These are phyloP conservation scores for Neurospora sp. DNA, from an alignment of 495 filamentous ascomycete genomes.

Conservation along the genomic window DNA sequence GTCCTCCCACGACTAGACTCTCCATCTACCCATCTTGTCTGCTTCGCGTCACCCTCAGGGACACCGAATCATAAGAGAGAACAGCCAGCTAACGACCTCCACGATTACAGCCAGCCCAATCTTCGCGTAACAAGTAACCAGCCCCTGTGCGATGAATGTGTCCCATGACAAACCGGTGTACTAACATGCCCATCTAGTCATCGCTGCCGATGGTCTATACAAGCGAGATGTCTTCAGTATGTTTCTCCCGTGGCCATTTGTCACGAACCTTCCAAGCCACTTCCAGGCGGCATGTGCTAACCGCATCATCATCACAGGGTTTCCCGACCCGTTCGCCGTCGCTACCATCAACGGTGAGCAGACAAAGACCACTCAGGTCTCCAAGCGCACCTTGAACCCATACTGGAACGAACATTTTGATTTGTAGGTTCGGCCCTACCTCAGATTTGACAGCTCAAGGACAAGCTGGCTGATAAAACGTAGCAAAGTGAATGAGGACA, in stretches of 20 bases:
- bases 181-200: conserved; percentile 50
- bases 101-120: conserved; percentile 42
- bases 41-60: neutral
- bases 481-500: conserved; percentile 83
- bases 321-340: conserved; percentile 95
- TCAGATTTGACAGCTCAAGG: neutral
- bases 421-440: conserved; percentile 49
- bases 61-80: neutral
- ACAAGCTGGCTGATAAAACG: conserved; percentile 14
- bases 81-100: conserved; percentile 10
- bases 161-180: neutral
- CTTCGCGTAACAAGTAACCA: conserved; percentile 54
- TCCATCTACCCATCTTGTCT: neutral
- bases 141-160: conserved; percentile 2
- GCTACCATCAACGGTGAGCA: conserved; percentile 95
- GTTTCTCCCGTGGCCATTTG: conserved; percentile 22
- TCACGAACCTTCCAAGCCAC: conserved; percentile 1
- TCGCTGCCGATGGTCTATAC: conserved; percentile 96
- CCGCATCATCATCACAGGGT: conserved; percentile 46
- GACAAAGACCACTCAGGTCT: conserved; percentile 88
- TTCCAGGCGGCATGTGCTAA: neutral
- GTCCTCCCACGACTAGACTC: conserved; percentile 2
- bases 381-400: conserved; percentile 93
- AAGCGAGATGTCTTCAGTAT: conserved; percentile 98
- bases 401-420: conserved; percentile 99